phyloP scores from a whole-genome alignment of 352 stramenopile species.

The Globisporangium acanthophoron region DNA sequence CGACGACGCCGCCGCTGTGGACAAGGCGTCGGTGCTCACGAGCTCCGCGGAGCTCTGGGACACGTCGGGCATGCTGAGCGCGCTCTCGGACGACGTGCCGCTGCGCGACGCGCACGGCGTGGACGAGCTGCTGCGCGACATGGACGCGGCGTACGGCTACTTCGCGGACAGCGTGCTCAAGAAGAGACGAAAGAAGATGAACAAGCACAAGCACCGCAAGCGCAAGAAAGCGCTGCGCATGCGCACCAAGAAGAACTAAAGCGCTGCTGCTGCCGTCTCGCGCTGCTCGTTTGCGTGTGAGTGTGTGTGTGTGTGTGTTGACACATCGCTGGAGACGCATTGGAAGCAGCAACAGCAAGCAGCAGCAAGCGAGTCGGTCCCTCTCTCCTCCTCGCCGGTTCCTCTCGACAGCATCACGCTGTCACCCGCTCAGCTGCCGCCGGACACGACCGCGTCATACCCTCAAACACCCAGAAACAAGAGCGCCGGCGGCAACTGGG shows the following conservation, averaged over 20 bases:
- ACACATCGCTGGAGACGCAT: too few relatives aligned
- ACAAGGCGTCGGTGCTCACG: slow-evolving; percentile 17
- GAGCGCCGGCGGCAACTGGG: neutral
- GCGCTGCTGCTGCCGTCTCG: neutral
- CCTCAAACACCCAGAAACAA: neutral
- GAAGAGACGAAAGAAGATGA: slow-evolving; percentile 91
- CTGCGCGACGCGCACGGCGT: slow-evolving; percentile 44
- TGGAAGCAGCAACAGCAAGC: too few relatives aligned
- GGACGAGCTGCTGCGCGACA: slow-evolving; percentile 54
- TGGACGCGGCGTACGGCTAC: slow-evolving; percentile 57
- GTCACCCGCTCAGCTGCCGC: too few relatives aligned
- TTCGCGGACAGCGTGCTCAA: slow-evolving; percentile 83
- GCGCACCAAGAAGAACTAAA: slow-evolving; percentile 89
- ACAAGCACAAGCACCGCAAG: slow-evolving; percentile 92
- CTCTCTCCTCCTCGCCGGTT: too few relatives aligned
- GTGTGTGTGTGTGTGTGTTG: neutral
- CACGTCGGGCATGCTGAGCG: slow-evolving; percentile 76
- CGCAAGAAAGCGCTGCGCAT: slow-evolving; percentile 85
- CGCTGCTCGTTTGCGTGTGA: neutral
- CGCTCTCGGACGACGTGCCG: slow-evolving; percentile 50
- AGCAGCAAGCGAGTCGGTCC: too few relatives aligned
- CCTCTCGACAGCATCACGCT: too few relatives aligned
- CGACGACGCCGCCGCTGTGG: slow-evolving; percentile 9
- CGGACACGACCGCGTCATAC: too few relatives aligned
- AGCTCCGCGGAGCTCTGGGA: slow-evolving; percentile 69